Evolutionary conservation across 108 stramenopile species (phyloP), one percentile per base, ranked within the genome.

Genomic region (Stephanodiscus minutulus): DNA sequence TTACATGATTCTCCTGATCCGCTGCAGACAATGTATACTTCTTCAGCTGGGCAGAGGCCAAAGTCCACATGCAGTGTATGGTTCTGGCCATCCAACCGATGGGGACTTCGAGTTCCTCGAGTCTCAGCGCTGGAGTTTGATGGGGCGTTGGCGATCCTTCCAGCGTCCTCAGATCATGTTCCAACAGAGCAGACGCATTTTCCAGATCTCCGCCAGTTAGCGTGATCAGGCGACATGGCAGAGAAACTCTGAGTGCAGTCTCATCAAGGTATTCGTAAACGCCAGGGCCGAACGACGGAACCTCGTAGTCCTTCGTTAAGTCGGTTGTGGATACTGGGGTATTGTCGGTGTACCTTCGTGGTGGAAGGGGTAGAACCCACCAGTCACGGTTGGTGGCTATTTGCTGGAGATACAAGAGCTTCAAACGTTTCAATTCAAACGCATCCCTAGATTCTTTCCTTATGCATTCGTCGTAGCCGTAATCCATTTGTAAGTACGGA

Each of bases 401-500:
- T 50, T 31, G 21, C 50, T 33, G 50, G 35, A 66, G 64, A 52
- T 66, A 66, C 15, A 47, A 25, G 31, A 35, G 13, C 20, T 66
- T 66, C 64, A 66, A 31, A 47, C 49, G 48, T 50, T 66, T 66
- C 50, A 66, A 22, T 35, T 46, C 31, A 50, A 66, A 66, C n/a
- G 52, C 52, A 24, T 53, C 52, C 27, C 52, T 49, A 48, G 50
- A 21, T 50, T 49, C 64, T 53, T 66, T 35, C 20, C 59, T 35
- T 2, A 66, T 66, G 49, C 64, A 66, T 33, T 66, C 64, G 50
- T 20, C 29, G 47, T 66, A 66, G 35, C 64, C 64, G 33, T 66
- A 46, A 66, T 66, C 64, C 29, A 29, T 50, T 20, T 66, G 64
- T 50, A 66, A 48, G 35, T 66, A 66, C 21, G 33, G 17, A 29